phyloP scores from a whole-genome alignment of 306 rosid genomes.

The Quercus cerris region DNA sequence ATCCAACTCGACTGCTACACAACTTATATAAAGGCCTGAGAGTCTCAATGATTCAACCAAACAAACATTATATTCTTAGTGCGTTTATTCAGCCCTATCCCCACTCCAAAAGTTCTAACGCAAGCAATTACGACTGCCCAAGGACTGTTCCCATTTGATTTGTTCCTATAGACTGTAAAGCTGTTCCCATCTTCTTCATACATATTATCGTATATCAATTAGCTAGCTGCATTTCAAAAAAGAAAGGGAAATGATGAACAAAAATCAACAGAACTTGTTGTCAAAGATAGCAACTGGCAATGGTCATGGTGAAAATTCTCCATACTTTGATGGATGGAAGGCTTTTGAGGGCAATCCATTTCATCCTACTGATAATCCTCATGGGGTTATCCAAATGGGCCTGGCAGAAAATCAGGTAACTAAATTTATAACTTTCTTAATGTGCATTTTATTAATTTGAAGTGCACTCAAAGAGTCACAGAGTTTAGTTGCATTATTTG shows the following conservation, averaged over 20 bases:
- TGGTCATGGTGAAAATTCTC: constrained; percentile 71
- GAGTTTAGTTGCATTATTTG: background rate
- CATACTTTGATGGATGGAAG: constrained; percentile 85
- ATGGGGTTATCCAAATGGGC: constrained; percentile 91
- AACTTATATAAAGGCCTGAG: background rate
- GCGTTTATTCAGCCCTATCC: background rate
- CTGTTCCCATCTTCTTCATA: background rate
- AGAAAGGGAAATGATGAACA: background rate
- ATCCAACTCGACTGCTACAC: background rate
- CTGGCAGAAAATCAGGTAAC: constrained; percentile 85
- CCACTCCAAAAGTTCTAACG: background rate
- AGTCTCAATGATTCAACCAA: background rate
- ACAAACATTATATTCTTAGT: background rate
- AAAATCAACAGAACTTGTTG: constrained; percentile 36
- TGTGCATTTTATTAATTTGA: background rate
- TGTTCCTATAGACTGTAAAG: no score
- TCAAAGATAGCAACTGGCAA: constrained; percentile 66
- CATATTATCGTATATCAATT: no score
- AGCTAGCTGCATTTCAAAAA: background rate
- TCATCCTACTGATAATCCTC: constrained; percentile 49
- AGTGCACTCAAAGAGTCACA: background rate
- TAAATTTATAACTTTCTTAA: background rate
- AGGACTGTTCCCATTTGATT: no score
- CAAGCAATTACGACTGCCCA: no score
- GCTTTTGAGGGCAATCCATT: constrained; percentile 67